Conservation (phyloP, 768 basidiomycete species). For the Epithele typhae region DNA sequence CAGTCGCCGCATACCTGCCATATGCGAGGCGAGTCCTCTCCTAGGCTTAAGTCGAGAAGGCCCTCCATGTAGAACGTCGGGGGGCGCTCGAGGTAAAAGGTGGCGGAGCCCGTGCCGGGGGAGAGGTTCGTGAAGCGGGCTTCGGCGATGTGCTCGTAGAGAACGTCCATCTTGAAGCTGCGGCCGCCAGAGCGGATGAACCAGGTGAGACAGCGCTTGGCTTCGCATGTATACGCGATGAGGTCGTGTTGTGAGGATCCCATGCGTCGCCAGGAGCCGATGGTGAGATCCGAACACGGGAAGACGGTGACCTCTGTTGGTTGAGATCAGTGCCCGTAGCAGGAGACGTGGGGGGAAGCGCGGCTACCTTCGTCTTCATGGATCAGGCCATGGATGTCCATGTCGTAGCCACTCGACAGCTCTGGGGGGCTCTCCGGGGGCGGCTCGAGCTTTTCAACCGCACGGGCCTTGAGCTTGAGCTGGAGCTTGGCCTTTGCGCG, state of each 20-base stretch:
- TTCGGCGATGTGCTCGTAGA: slow-evolving; percentile 58
- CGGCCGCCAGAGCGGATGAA: slow-evolving; percentile 69
- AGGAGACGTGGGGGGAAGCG: not conserved
- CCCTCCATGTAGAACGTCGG: slow-evolving; percentile 69
- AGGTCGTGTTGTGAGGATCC: slow-evolving; percentile 62
- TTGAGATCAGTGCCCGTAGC: not conserved
- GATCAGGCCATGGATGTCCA: slow-evolving; percentile 58
- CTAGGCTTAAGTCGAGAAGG: slow-evolving; percentile 22
- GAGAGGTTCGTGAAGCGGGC: slow-evolving; percentile 52
- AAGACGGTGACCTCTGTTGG: slow-evolving; percentile 65
- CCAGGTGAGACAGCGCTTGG: slow-evolving; percentile 67
- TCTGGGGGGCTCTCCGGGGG: slow-evolving; percentile 50
- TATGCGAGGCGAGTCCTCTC: slow-evolving; percentile 1
- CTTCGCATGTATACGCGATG: slow-evolving; percentile 70
- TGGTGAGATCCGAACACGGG: slow-evolving; percentile 67
- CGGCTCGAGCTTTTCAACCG: slow-evolving; percentile 28
- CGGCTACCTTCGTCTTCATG: slow-evolving; percentile 68
- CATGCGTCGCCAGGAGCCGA: slow-evolving; percentile 79
- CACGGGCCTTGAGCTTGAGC: slow-evolving; percentile 38
- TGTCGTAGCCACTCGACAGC: slow-evolving; percentile 47
- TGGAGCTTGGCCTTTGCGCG: slow-evolving; percentile 80
- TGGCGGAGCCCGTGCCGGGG: slow-evolving; percentile 53
- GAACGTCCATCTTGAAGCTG: slow-evolving; percentile 84
- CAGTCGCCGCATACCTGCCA: slow-evolving; percentile 73
- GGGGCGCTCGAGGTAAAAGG: slow-evolving; percentile 60